Evolutionary conservation across 805 yeast genomes (phyloP).

Genomic region (Wickerhamomyces bovis): DNA sequence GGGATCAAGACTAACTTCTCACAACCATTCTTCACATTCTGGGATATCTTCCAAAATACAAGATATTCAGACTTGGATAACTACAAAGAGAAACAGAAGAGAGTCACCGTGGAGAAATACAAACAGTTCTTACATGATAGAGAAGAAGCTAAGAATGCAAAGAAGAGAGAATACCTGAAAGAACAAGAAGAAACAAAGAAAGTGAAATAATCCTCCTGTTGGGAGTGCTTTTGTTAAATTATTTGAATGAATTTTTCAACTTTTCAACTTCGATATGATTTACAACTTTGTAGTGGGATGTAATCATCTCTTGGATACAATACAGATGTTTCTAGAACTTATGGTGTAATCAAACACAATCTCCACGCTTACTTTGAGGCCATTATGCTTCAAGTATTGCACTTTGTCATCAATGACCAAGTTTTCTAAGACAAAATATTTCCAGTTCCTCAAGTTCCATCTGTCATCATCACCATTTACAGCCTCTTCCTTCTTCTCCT

Average conservation of each 20-base stretch:
- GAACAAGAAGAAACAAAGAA: neutral
- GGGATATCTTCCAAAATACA: conserved; percentile 77
- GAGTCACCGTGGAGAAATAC: conserved; percentile 62
- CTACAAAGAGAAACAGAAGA: conserved; percentile 59
- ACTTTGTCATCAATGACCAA: neutral
- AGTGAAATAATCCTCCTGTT: neutral
- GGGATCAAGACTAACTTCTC: conserved; percentile 91
- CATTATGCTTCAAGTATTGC: neutral
- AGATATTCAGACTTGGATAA: conserved; percentile 61
- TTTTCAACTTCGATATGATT: neutral
- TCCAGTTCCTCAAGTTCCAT: neutral
- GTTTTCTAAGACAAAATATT: neutral
- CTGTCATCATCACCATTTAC: neutral
- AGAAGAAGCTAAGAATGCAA: conserved; percentile 26
- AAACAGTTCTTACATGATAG: conserved; percentile 45
- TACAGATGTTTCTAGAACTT: neutral
- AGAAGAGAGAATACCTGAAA: conserved; percentile 15
- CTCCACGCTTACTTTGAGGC: neutral
- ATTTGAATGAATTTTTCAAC: neutral
- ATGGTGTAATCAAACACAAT: neutral
- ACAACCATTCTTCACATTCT: conserved; percentile 92
- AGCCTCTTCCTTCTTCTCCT: neutral
- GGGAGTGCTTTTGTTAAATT: neutral
- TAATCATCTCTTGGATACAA: neutral
- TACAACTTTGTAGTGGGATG: neutral